Conservation (phyloP, 139 green algal genomes). For the Ettlia oleoabundans region DNA sequence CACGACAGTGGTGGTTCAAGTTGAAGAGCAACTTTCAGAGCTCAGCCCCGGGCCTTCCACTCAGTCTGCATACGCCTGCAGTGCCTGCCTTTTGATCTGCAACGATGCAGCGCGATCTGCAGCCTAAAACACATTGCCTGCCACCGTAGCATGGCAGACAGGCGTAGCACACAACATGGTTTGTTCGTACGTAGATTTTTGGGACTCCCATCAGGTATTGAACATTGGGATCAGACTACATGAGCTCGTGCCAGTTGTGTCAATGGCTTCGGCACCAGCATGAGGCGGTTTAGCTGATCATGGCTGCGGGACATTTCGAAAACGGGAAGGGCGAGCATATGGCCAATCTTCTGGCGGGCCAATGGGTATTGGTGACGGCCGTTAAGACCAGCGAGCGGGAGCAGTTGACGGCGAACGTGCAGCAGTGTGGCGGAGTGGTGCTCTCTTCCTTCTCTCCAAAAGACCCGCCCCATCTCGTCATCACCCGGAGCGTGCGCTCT, state of each 20-base stretch:
- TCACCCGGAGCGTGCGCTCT: conserved; percentile 38
- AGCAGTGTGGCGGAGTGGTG: conserved; percentile 14
- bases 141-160: no score
- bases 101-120: no score
- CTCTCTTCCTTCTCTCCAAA: not conserved
- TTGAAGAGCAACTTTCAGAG: no score
- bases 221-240: no score
- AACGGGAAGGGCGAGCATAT: not conserved
- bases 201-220: no score
- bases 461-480: conserved; percentile 40
- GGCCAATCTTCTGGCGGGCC: conserved; percentile 2
- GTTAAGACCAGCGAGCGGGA: conserved; percentile 33
- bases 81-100: no score
- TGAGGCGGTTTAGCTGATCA: not conserved
- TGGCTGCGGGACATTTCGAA: not conserved
- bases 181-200: no score
- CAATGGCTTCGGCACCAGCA: no score
- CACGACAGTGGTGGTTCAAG: no score
- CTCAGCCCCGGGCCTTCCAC: no score
- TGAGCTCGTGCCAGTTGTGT: not conserved
- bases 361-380: conserved; percentile 33
- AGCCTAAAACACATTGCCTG: no score
- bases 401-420: not conserved
- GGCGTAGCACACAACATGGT: not conserved
- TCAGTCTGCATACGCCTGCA: no score